Evolutionary conservation across 140 eudicot genomes (phyloP), one percentile per base, ranked within the genome.

Genomic region (Cichorium intybus): DNA sequence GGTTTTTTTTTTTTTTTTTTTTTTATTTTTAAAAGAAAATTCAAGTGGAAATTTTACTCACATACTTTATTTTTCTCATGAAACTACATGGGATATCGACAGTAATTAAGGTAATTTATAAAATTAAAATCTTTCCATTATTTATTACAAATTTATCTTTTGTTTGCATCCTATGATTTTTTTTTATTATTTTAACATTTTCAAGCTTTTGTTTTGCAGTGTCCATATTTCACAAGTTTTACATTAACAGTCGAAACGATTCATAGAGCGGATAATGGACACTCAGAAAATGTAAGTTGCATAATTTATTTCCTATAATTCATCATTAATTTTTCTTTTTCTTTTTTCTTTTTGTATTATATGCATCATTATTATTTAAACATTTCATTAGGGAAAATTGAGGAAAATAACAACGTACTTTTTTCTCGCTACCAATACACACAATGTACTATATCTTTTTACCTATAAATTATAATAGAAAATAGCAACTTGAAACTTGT

Each of bases 201-300:
- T 52, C 12, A 20, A 45, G 60, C 22, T 10, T 55, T 49, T 8
- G 8, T 22, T 60, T 62, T 26, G 72, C 73, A 84, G 96, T 84
- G 89, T 58, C 93, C 83, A 56, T 81, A 85, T 80, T 84, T 88
- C 56, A 11, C 73, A 21, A 88, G 77, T 69, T 80, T 82, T 71
- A 43, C 64, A 58, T 75, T 88, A 14, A 84, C 93, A 20, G 68
- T 88, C 31, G 89, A 84, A 26, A 84, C 96, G 5, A 66, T 88
- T 55, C 96, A 88, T 62, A 74, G 47, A 69, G 96, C 88, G 0
- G 93, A 85, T 77, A 70, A 75, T 47, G 93, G 93, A 18, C 48
- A 10, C 49, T 79, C 93, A 18, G 96, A 88, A 77, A 88, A 88
- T 66, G 96, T 87, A 77, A 62, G 79, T 49, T 56, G 21, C 65